These are phyloP conservation scores for Melampsora larici-populina DNA, from an alignment of 1,284 basidiomycete genomes.

Conservation along the genomic window DNA sequence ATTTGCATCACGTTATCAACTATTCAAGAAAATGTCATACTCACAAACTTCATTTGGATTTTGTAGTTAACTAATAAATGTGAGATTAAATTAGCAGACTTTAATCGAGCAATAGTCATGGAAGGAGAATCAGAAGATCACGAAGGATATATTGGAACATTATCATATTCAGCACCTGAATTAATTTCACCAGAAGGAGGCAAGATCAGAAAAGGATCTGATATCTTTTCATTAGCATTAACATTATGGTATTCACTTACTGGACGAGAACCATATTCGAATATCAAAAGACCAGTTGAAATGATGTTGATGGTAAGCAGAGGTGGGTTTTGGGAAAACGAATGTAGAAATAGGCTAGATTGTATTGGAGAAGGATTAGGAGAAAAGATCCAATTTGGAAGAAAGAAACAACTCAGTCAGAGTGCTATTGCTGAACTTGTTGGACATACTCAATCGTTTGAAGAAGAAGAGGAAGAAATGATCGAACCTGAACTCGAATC, in stretches of 20 bases:
- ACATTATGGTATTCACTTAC: slow-evolving; percentile 57
- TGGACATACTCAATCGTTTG: too few species aligned
- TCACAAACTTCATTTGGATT: neutral
- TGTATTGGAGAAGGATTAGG: slow-evolving; percentile 45
- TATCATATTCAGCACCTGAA: slow-evolving; percentile 59
- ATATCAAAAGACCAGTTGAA: slow-evolving; percentile 51
- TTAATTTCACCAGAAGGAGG: slow-evolving; percentile 53
- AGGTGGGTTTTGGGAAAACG: slow-evolving; percentile 57
- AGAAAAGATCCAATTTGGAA: too few species aligned
- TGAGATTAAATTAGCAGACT: slow-evolving; percentile 51
- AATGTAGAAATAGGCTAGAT: slow-evolving; percentile 54
- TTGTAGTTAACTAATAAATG: slow-evolving; percentile 27
- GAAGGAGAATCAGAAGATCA: neutral
- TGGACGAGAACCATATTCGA: slow-evolving; percentile 57
- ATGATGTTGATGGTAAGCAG: slow-evolving; percentile 56
- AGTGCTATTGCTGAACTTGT: too few species aligned
- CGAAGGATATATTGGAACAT: slow-evolving; percentile 54
- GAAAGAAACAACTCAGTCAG: too few species aligned
- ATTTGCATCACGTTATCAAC: too few species aligned
- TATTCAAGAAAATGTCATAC: too few species aligned
- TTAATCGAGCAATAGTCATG: slow-evolving; percentile 54
- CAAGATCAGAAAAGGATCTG: slow-evolving; percentile 56
- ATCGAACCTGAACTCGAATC: neutral
- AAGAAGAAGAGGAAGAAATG: neutral
- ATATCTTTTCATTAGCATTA: slow-evolving; percentile 59